Evolutionary conservation across 192 early-diverging fungal species (phyloP).

Genomic region (Linnemannia zychae): DNA sequence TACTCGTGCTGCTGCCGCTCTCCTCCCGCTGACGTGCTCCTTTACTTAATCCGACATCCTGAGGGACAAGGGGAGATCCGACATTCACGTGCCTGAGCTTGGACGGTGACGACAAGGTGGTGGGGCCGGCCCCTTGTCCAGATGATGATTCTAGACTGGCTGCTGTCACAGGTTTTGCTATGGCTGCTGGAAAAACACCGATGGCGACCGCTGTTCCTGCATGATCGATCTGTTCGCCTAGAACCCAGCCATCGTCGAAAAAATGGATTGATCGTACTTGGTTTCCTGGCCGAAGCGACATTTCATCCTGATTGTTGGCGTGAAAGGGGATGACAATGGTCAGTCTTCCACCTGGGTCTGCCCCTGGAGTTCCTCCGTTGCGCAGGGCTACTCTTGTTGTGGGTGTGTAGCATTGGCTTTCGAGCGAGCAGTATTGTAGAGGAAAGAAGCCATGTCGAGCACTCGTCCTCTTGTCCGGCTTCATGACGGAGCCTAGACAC

Average conservation of each 20-base stretch:
- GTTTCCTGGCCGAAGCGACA: slow-evolving; percentile 50
- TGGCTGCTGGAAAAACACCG: slow-evolving; percentile 33
- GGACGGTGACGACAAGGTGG: slow-evolving; percentile 31
- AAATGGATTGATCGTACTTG: slow-evolving; percentile 46
- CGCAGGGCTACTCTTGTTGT: slow-evolving; percentile 26
- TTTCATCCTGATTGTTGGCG: slow-evolving; percentile 31
- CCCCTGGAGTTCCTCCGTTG: slow-evolving; percentile 17
- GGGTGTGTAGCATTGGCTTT: slow-evolving; percentile 48
- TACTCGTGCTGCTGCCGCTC: slow-evolving; percentile 32
- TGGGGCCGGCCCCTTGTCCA: slow-evolving; percentile 1
- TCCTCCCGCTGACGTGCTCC: slow-evolving; percentile 26
- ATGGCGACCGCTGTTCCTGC: slow-evolving; percentile 26
- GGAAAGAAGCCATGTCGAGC: slow-evolving; percentile 53
- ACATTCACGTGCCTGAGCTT: slow-evolving; percentile 37
- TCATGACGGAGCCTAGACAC: slow-evolving; percentile 52
- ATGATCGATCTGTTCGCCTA: slow-evolving; percentile 53
- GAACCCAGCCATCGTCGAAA: slow-evolving; percentile 53
- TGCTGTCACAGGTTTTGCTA: slow-evolving; percentile 36
- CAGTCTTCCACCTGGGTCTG: slow-evolving; percentile 37
- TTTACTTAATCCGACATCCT: slow-evolving; percentile 39
- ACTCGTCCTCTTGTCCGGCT: slow-evolving; percentile 42
- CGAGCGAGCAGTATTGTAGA: slow-evolving; percentile 45
- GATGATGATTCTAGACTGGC: slow-evolving; percentile 12
- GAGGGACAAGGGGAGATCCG: slow-evolving; percentile 39
- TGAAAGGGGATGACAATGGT: slow-evolving; percentile 40